These are phyloP conservation scores for Parachaetomium inaequale DNA, from an alignment of 495 filamentous ascomycete species.

Conservation along the genomic window DNA sequence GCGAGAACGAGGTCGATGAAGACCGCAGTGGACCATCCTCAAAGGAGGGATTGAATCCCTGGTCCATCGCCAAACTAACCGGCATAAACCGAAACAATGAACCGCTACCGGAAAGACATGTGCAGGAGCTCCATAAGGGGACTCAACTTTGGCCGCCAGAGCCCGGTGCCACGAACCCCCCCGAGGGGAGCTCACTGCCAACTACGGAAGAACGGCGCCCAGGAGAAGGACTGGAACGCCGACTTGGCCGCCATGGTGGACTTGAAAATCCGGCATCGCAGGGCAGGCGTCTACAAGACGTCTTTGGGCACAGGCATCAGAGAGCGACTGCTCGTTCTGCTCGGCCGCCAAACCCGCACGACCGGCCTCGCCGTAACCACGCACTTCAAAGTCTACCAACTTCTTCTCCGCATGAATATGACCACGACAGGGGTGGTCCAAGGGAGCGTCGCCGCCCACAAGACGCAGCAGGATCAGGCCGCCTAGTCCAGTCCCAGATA, in stretches of 20 bases:
- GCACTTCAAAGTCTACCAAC: conserved; percentile 8
- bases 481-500: conserved; percentile 6
- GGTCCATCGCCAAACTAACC: conserved; percentile 25
- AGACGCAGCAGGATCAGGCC: not conserved
- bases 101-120: not conserved
- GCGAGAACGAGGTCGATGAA: not conserved
- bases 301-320: not conserved
- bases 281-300: not conserved
- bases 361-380: not conserved
- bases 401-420: not conserved
- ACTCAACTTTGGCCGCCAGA: not conserved
- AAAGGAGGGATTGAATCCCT: conserved; percentile 29
- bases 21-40: not conserved
- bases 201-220: not conserved
- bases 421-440: not conserved
- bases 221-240: no score
- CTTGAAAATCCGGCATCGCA: not conserved
- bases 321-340: not conserved
- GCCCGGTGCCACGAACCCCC: no score
- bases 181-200: not conserved
- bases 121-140: not conserved
- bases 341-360: not conserved
- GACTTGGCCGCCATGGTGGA: not conserved
- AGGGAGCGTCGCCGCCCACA: not conserved
- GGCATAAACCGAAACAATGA: not conserved